Conservation (phyloP, 2,329 filamentous ascomycete species). For the Microdochium paspali region DNA sequence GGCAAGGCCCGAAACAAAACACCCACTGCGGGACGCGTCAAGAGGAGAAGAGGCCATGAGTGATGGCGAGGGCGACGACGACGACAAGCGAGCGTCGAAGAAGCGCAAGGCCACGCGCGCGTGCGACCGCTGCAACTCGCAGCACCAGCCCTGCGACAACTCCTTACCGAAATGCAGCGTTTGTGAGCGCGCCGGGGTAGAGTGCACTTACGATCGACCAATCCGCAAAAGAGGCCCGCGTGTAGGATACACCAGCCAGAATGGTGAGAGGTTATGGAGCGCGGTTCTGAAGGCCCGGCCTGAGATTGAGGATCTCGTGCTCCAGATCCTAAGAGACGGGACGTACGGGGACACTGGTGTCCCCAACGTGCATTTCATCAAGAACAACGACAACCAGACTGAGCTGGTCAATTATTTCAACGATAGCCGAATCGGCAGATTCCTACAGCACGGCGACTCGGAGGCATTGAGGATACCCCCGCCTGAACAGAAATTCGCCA, state of each 20-base stretch:
- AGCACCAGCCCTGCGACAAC: constrained; percentile 39
- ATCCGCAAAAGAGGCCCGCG: constrained; percentile 22
- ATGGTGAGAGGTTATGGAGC: constrained; percentile 22
- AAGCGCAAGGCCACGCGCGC: constrained; percentile 23
- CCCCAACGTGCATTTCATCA: constrained; percentile 19
- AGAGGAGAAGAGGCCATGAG: constrained; percentile 22
- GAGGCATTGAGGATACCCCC: constrained; percentile 16
- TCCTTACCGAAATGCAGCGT: constrained; percentile 34
- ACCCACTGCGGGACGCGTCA: neutral
- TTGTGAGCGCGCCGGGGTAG: constrained; percentile 25
- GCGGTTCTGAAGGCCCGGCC: constrained; percentile 20
- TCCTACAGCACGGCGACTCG: constrained; percentile 18
- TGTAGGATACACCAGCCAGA: constrained; percentile 23
- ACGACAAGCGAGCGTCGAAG: constrained; percentile 21
- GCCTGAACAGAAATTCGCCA: constrained; percentile 11
- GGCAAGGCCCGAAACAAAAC: no score
- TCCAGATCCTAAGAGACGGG: constrained; percentile 17
- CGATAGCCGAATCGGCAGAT: constrained; percentile 20
- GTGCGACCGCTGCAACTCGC: constrained; percentile 36
- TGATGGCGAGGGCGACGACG: constrained; percentile 21
- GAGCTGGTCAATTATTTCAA: constrained; percentile 21
- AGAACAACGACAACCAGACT: constrained; percentile 21
- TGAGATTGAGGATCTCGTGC: constrained; percentile 19
- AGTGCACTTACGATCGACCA: constrained; percentile 23
- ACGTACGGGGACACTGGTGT: constrained; percentile 18